Evolutionary conservation across 768 basidiomycete species (phyloP), one percentile per base, ranked within the genome.

Genomic region (Russula earlei): DNA sequence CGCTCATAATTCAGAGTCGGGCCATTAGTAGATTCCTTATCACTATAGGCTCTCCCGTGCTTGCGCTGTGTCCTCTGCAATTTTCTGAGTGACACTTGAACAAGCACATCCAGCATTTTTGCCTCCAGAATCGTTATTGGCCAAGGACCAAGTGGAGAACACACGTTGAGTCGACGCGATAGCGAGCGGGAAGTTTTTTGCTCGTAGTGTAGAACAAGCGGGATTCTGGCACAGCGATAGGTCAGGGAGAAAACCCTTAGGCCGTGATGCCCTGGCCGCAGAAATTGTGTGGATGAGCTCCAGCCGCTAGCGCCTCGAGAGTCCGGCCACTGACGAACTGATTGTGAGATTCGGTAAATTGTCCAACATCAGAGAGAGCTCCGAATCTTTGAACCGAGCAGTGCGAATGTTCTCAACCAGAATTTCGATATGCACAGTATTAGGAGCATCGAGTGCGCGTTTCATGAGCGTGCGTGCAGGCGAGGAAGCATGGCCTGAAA

Each of bases 271-370:
- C 87, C 66, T 85, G 84, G 46, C 82, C 81, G 56, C 79, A 77
- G 67, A 91, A 71, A 66, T 89, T 90, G 65, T 78, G 76, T 72
- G 70, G 65, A 94, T 77, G 58, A 99, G 75, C 72, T 93, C 85
- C 54, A 96, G 66, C 73, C 98, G 96, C 65, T 99, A n/a, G n/a
- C n/a, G n/a, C 87, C 3, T 87, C 79, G 29, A 83, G 67, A 25
- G 84, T 85, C 63, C 97, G 75, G 37, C 87, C 85, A 65, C 90
- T 91, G 59, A 94, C 90, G 62, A 96, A n/a, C n/a, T n/a, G n/a
- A n/a, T n/a, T n/a, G n/a, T n/a, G n/a, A n/a, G n/a, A n/a, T n/a
- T n/a, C n/a, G n/a, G n/a, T n/a, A n/a, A n/a, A n/a, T n/a, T n/a
- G n/a, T n/a, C n/a, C n/a, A n/a, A n/a, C n/a, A n/a, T n/a, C n/a